Evolutionary conservation across 2,329 filamentous ascomycete species (phyloP).

Genomic region (Cryphonectria japonica): DNA sequence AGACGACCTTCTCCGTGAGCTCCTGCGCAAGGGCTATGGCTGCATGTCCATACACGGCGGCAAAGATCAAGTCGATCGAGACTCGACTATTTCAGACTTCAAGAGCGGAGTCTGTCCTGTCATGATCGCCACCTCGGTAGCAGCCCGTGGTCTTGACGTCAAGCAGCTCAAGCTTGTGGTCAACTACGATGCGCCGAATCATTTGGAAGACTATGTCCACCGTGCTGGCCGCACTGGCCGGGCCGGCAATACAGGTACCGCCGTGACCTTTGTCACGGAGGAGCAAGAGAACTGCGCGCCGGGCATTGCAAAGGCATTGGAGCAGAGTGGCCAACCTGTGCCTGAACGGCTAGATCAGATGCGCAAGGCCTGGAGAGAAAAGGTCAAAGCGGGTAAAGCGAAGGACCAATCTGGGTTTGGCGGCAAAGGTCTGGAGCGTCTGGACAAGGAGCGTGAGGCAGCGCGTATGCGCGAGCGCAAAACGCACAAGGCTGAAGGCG

Average conservation of each 20-base stretch:
- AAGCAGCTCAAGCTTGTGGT: constrained; percentile 95
- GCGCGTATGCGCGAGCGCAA: constrained; percentile 85
- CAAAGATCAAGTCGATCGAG: constrained; percentile 90
- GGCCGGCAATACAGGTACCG: constrained; percentile 91
- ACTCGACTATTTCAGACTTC: constrained; percentile 91
- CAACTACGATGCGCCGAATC: constrained; percentile 93
- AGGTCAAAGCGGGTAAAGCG: constrained; percentile 89
- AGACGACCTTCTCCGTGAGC: constrained; percentile 76
- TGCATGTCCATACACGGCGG: constrained; percentile 94
- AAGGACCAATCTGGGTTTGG: constrained; percentile 91
- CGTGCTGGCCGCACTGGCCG: constrained; percentile 91
- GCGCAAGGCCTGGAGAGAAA: constrained; percentile 78
- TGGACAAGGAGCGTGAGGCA: constrained; percentile 89
- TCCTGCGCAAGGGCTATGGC: constrained; percentile 83
- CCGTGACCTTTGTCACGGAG: constrained; percentile 90
- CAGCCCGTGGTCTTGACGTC: constrained; percentile 91
- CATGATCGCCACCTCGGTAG: constrained; percentile 92
- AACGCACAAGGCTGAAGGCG: constrained; percentile 85
- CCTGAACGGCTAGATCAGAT: constrained; percentile 70
- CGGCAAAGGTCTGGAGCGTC: constrained; percentile 88
- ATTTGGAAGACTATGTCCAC: constrained; percentile 96
- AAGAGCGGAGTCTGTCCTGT: constrained; percentile 89
- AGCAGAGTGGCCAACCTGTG: constrained; percentile 83
- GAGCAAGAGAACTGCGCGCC: constrained; percentile 90
- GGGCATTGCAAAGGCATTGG: constrained; percentile 88